phyloP scores from a whole-genome alignment of 805 yeast species.

The Kluyveromyces nonfermentans region DNA sequence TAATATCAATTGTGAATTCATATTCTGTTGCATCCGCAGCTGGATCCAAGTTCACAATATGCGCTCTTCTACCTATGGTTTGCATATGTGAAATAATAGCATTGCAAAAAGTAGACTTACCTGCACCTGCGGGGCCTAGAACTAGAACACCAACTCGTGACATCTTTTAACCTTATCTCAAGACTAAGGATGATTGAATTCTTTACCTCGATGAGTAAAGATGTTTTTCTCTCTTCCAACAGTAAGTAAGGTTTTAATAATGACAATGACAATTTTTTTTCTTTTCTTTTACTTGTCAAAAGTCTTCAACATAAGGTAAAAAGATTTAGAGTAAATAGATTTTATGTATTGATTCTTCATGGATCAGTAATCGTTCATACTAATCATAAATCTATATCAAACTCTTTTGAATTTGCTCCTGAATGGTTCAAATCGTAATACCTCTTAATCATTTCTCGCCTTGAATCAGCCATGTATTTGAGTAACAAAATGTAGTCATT shows the following conservation, averaged over 20 bases:
- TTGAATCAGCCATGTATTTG: too few species aligned
- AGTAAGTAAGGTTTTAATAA: background rate
- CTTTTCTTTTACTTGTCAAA: background rate
- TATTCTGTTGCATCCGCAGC: slow-evolving; percentile 92
- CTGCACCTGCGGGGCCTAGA: slow-evolving; percentile 97
- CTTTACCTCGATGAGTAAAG: background rate
- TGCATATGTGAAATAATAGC: slow-evolving; percentile 82
- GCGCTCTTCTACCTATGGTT: slow-evolving; percentile 84
- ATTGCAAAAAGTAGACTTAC: slow-evolving; percentile 89
- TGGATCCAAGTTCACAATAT: slow-evolving; percentile 90
- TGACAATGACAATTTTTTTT: background rate
- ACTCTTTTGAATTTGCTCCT: too few species aligned
- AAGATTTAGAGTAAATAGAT: background rate
- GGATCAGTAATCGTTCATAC: too few species aligned
- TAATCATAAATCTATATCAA: too few species aligned
- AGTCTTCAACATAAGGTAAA: background rate
- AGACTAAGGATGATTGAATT: background rate
- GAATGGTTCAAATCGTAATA: too few species aligned
- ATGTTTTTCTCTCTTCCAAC: background rate
- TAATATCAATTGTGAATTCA: slow-evolving; percentile 85
- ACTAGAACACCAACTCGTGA: slow-evolving; percentile 91
- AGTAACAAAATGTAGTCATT: too few species aligned
- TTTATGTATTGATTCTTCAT: too few species aligned
- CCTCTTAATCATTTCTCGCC: too few species aligned
- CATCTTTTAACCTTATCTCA: slow-evolving; percentile 36